Base-by-base conservation (phyloP, 257 asterid genomes). In the Perilla frutescens region DNA sequence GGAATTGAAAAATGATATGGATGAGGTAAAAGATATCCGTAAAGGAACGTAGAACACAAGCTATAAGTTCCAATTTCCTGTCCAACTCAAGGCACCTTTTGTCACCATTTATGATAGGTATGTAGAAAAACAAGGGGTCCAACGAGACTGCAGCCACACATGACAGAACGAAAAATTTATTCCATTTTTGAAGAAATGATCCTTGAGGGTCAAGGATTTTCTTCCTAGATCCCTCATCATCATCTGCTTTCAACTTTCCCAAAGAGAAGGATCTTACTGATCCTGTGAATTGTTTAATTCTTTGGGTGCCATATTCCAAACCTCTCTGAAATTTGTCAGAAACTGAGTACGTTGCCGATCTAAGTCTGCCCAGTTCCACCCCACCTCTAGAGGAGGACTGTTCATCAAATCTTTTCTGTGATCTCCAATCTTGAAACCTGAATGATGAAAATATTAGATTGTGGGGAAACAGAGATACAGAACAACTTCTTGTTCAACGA, bases 81-180 rank as follows among this genome's bases (percentile, higher is more conserved):
- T 91, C 97, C 83, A 91, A 73, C 76, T 77, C 83, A 40, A 91
- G 96, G 81, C 97, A 91, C 65, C 84, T 91, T 8, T 83, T 85
- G 9, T 81, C 85, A 55, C 81, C 80, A 76, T 91, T 77, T 41
- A 91, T 57, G 79, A 91, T 80, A 32, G 97, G 97, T 77, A 89
- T 88, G 85, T 91, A 91, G 80, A 91, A 87, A 83, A 88, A 91
- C 85, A 91, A 80, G 59, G 97, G 97, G 68, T 91, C 97, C 85
- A 91, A 82, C 44, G 96, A 91, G 71, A 91, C 81, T 20, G 97
- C 97, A 66, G 88, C 14, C 64, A 89, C 76, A 69, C 96, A 89
- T 8, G 84, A 86, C 31, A 91, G 79, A 66, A 91, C 96, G 77
- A 91, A 91, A 77, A 91, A 83, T 82, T 89, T 91, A 75, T 91